Percentiles rank a stretch among this genome's conserved stretches.
Conservation (phyloP, 2,329 filamentous ascomycete genomes). For the Cytospora piceicola region DNA sequence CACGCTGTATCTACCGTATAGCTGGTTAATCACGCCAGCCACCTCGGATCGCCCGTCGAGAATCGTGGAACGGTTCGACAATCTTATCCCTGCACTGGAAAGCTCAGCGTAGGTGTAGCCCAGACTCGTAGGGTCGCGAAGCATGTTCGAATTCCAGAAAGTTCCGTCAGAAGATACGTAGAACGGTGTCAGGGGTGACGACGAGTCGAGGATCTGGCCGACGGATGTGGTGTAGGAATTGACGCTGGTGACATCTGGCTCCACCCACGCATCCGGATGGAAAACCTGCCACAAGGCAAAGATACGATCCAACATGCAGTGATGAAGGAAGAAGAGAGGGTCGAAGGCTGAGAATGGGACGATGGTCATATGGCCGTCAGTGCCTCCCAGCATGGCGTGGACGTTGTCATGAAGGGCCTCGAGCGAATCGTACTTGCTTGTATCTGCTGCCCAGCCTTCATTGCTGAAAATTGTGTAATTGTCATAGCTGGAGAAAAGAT, state of each 20-base stretch:
- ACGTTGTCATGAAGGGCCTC: slow-evolving; percentile 68
- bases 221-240: slow-evolving; percentile 64
- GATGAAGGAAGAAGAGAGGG: slow-evolving; percentile 78
- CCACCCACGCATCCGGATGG: slow-evolving; percentile 69
- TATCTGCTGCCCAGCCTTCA: slow-evolving; percentile 61
- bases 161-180: slow-evolving; percentile 58
- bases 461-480: slow-evolving; percentile 73
- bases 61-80: slow-evolving; percentile 41
- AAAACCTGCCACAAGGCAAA: slow-evolving; percentile 79
- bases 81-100: slow-evolving; percentile 34
- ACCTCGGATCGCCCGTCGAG: slow-evolving; percentile 48
- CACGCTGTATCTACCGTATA: slow-evolving; percentile 59
- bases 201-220: slow-evolving; percentile 57
- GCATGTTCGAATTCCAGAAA: slow-evolving; percentile 70
- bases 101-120: slow-evolving; percentile 78
- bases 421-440: slow-evolving; percentile 62
- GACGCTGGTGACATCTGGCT: slow-evolving; percentile 56
- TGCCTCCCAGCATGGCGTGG: slow-evolving; percentile 61
- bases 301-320: slow-evolving; percentile 74
- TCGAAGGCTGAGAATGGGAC: slow-evolving; percentile 77
- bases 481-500: slow-evolving; percentile 68
- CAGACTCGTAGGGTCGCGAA: slow-evolving; percentile 63
- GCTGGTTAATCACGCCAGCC: slow-evolving; percentile 58
- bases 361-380: slow-evolving; percentile 70
- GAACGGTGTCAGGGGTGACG: slow-evolving; percentile 70